Conservation (phyloP, 805 yeast species). For the Cyberlindnera maritima region DNA sequence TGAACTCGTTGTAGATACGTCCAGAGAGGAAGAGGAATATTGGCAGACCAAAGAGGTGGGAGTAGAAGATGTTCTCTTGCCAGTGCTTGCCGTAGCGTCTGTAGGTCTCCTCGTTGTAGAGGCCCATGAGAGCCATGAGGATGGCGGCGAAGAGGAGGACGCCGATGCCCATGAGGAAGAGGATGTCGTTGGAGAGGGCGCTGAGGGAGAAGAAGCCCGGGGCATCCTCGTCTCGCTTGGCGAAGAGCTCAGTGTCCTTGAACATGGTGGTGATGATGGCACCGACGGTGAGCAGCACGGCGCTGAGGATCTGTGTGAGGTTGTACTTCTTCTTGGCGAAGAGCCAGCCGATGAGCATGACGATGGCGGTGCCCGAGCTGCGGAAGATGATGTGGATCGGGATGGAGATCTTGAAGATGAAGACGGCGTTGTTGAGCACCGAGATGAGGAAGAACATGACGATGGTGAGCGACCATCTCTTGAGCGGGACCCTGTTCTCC, state of each 20-base stretch:
- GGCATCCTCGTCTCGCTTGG: constrained; percentile 18
- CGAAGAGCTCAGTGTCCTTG: constrained; percentile 28
- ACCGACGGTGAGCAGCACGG: constrained; percentile 52
- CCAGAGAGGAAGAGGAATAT: constrained; percentile 40
- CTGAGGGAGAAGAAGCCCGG: neutral
- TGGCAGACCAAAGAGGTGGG: constrained; percentile 55
- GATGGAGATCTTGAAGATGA: constrained; percentile 54
- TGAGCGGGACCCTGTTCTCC: constrained; percentile 39
- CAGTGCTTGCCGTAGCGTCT: constrained; percentile 54
- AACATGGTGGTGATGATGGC: constrained; percentile 31
- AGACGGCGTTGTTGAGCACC: constrained; percentile 55
- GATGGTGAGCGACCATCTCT: constrained; percentile 45
- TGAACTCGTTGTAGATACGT: constrained; percentile 33
- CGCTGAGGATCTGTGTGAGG: constrained; percentile 45
- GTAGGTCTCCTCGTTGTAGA: constrained; percentile 52
- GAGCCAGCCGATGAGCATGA: constrained; percentile 53
- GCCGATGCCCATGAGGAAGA: constrained; percentile 30
- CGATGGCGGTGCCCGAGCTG: constrained; percentile 60
- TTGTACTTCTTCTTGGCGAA: constrained; percentile 46
- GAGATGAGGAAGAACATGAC: constrained; percentile 49
- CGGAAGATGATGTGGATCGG: constrained; percentile 68
- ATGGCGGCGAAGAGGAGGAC: constrained; percentile 47
- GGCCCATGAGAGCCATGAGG: constrained; percentile 54
- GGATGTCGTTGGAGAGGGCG: constrained; percentile 14
- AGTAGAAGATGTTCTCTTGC: constrained; percentile 63